These are phyloP conservation scores for Taphrina communis DNA, from an alignment of 1,139 yeast species.

Conservation along the genomic window DNA sequence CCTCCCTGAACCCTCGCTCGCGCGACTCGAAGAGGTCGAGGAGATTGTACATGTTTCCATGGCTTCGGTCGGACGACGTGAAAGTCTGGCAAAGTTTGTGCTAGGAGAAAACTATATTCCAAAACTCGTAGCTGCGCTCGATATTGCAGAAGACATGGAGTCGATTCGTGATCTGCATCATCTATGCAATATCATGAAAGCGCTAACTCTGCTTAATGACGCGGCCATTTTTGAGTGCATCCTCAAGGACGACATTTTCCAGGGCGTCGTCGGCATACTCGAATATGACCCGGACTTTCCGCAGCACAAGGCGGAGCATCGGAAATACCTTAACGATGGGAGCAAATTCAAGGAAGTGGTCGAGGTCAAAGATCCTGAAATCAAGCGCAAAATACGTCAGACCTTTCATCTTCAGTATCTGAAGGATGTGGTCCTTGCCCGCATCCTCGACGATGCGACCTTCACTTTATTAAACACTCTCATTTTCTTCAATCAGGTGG, in stretches of 20 bases:
- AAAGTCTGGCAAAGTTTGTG: slow-evolving; percentile 60
- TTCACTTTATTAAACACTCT: slow-evolving; percentile 67
- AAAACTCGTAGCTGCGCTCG: slow-evolving; percentile 61
- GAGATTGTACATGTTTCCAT: slow-evolving; percentile 64
- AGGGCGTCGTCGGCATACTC: slow-evolving; percentile 76
- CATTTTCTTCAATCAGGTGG: slow-evolving; percentile 72
- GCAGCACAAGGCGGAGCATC: slow-evolving; percentile 73
- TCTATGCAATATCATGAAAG: slow-evolving; percentile 74
- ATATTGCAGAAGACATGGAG: slow-evolving; percentile 61
- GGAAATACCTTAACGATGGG: slow-evolving; percentile 65
- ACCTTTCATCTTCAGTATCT: slow-evolving; percentile 79
- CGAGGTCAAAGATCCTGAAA: slow-evolving; percentile 61
- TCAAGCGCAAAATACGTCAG: slow-evolving; percentile 66
- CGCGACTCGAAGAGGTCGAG: slow-evolving; percentile 42
- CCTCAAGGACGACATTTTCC: slow-evolving; percentile 64
- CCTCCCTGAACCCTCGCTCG: slow-evolving; percentile 42
- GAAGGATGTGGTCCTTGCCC: slow-evolving; percentile 82
- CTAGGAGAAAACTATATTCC: slow-evolving; percentile 61
- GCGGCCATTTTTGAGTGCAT: slow-evolving; percentile 68
- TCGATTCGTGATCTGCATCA: slow-evolving; percentile 63
- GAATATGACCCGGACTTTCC: slow-evolving; percentile 93
- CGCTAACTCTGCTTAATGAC: slow-evolving; percentile 70
- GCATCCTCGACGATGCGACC: slow-evolving; percentile 80
- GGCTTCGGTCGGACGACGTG: slow-evolving; percentile 63
- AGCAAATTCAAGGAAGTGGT: slow-evolving; percentile 73